Evolutionary conservation across 306 rosid species (phyloP), one percentile per base, ranked within the genome.

Genomic region (Glycyrrhiza uralensis): DNA sequence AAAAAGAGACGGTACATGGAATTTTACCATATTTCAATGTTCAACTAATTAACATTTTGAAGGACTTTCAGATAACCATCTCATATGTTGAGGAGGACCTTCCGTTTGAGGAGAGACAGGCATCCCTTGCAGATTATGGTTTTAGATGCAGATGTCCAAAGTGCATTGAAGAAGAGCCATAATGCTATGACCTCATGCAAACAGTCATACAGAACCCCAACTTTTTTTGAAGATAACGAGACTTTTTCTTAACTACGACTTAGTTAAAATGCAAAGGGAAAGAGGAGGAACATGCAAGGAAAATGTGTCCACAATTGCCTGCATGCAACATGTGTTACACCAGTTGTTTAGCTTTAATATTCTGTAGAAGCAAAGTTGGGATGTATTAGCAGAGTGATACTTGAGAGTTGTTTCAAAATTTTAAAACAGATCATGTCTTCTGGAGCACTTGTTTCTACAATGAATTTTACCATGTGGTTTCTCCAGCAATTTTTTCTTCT

Each of bases 51-150:
- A 18, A 78, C 56, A 26, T 22, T 15, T 76, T 30, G 18, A 71
- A 65, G 26, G 45, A 32, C 69, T 80, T 89, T 72, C 87, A 94
- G 99, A 88, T 94, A 77, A 88, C 96, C 28, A 89, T 94, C 67
- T 91, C 99, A 29, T 94, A 91, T 70, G 84, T 94, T 55, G 97
- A 91, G 11, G 99, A 91, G 75, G 96, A 94, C 71, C 95, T 89
- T 67, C 82, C 88, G 6, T 85, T 61, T 45, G 87, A 88, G 35
- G 89, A 86, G 78, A 90, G 98, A 77, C 94, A 66, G 28, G 88
- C 94, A 71, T 81, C 89, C 58, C 98, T 89, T 85, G 95, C 89
- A 76, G 98, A 92, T 66, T 92, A 90, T 56, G 92, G 98, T 24
- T 90, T 92, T 41, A 74, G 78, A 60, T 92, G 98, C 87, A 82